Evolutionary conservation across 164 flowering plant genomes (phyloP), one percentile per base, ranked within the genome.

Genomic region (Macadamia tetraphylla): DNA sequence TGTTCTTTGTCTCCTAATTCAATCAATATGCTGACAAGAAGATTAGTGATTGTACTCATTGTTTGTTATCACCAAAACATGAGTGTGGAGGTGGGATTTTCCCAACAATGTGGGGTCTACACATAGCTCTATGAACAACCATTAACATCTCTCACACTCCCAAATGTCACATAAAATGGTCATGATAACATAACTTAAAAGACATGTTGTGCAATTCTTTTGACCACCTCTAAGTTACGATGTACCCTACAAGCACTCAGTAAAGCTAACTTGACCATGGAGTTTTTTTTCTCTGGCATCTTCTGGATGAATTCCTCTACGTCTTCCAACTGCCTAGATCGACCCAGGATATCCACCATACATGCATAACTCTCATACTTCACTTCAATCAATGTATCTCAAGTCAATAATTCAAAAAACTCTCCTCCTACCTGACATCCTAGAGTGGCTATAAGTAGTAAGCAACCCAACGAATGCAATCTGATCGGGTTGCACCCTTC

Each of bases 401-500:
- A 57, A 12, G 30, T 64, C 58, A 73, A 40, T 59, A 57, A 13
- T 17, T 57, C 43, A 29, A 73, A 68, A 64, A 67, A 64, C 1
- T 8, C 49, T 44, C n/a, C 68, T 71, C 51, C 58, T 46, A 23
- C 58, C 51, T 18, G 68, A 17, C 63, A 68, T 58, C 17, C 68
- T 64, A 32, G 64, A 63, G 59, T 73, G 76, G 52, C 76, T 68
- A 58, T 71, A 68, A 23, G 71, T 70, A 58, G 76, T 68, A 58
- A 68, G 60, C n/a, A 70, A 53, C 35, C 72, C 72, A 12, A 70
- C 32, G 9, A n/a, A 70, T 70, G 72, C 63, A 32, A 69, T 43
- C 17, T 62, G 67, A 62, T 69, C 67, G 6, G 72, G 63, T 12
- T 46, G 60, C n/a, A 32, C 23, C n/a, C 46, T 2, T 40, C 53